Percentiles rank a stretch among this genome's conserved stretches.
These are phyloP conservation scores for Arthrinium phaeospermum DNA, from an alignment of 2,329 filamentous ascomycete genomes.

Conservation along the genomic window DNA sequence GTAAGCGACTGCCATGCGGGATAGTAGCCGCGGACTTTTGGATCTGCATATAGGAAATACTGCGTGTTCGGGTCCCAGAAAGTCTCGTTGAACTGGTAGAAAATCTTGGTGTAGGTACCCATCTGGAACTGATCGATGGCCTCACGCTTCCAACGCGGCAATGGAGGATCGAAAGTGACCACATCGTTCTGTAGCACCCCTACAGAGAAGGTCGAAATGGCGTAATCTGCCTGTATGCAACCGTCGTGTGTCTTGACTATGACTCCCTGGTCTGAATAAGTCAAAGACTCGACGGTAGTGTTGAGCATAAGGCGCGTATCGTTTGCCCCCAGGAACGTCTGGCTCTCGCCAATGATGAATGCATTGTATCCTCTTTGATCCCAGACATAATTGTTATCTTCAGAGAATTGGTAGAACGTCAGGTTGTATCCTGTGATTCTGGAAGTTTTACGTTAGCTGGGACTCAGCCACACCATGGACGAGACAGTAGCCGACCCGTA, in stretches of 20 bases:
- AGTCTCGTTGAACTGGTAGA: constrained; percentile 69
- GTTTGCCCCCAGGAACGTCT: constrained; percentile 59
- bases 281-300: constrained; percentile 60
- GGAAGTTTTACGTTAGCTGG: not conserved
- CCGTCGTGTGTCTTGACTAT: constrained; percentile 55
- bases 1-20: constrained; percentile 70
- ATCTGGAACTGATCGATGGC: constrained; percentile 70
- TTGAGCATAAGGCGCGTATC: constrained; percentile 64
- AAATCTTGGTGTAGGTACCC: constrained; percentile 77
- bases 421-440: constrained; percentile 59
- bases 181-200: constrained; percentile 69
- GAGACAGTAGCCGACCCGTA: constrained; percentile 46
- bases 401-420: constrained; percentile 66
- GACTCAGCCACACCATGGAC: not conserved
- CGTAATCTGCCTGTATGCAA: constrained; percentile 42
- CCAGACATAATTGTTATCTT: constrained; percentile 64
- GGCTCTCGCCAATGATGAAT: constrained; percentile 62
- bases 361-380: constrained; percentile 67
- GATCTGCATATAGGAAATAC: constrained; percentile 53
- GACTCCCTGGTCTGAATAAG: constrained; percentile 58
- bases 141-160: constrained; percentile 69
- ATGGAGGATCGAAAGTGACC: constrained; percentile 61
- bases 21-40: constrained; percentile 47
- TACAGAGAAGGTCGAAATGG: constrained; percentile 70
- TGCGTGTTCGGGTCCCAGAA: constrained; percentile 64